phyloP scores from a whole-genome alignment of 176 grass and related monocot species.

The Otatea glauca region DNA sequence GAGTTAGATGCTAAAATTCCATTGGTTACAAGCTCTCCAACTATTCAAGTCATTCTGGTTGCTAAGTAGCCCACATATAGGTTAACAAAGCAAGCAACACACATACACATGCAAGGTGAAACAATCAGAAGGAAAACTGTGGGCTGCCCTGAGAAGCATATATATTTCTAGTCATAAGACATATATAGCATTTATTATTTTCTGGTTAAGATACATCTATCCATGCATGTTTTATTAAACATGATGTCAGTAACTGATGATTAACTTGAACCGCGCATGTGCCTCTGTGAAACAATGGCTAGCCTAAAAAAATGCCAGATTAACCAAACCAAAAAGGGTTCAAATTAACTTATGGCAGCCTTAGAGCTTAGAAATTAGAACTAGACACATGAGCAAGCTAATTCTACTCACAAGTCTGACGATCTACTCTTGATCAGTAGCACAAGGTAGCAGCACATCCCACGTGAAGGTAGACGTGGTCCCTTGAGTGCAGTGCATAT shows the following conservation, averaged over 20 bases:
- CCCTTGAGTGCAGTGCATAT: neutral
- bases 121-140: neutral
- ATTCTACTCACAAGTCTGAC: neutral
- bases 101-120: neutral
- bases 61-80: neutral
- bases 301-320: neutral
- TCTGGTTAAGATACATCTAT: neutral
- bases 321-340: neutral
- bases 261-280: neutral
- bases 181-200: neutral
- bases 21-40: neutral
- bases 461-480: constrained; percentile 21
- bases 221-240: neutral
- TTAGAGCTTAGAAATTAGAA: neutral
- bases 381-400: neutral
- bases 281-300: neutral
- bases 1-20: constrained; percentile 36
- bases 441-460: neutral
- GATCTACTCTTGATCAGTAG: neutral
- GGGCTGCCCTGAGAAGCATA: neutral
- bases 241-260: neutral
- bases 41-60: constrained; percentile 3
- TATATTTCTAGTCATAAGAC: neutral
- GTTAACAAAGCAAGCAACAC: neutral
- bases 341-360: neutral